Evolutionary conservation across 2,329 filamentous ascomycete genomes (phyloP).

Genomic region (Chaetomiaceae sp.): DNA sequence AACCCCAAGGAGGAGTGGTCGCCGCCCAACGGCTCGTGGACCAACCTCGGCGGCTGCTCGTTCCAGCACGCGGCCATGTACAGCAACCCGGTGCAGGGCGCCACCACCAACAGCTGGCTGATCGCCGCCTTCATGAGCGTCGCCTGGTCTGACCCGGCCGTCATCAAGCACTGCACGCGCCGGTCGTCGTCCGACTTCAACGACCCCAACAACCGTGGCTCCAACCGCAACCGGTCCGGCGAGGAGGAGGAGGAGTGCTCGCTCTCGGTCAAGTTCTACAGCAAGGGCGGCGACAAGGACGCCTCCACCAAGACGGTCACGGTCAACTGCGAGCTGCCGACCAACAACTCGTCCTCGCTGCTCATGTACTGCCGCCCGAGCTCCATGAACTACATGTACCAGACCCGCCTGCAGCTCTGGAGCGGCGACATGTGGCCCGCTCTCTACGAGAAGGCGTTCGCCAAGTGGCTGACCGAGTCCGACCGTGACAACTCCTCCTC

Average conservation of each 20-base stretch:
- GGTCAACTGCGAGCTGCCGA: slow-evolving; percentile 41
- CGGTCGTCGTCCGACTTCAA: slow-evolving; percentile 23
- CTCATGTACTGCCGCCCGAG: slow-evolving; percentile 40
- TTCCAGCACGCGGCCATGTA: slow-evolving; percentile 31
- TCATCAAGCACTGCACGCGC: slow-evolving; percentile 32
- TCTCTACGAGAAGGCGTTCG: slow-evolving; percentile 46
- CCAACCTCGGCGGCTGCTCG: slow-evolving; percentile 30
- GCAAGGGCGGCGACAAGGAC: slow-evolving; percentile 41
- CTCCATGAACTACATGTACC: slow-evolving; percentile 22
- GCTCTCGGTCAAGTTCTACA: slow-evolving; percentile 37
- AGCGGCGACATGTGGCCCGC: slow-evolving; percentile 41
- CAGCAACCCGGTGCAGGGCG: slow-evolving; percentile 42
- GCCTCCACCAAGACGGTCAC: slow-evolving; percentile 29
- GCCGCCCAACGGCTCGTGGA: slow-evolving; percentile 40
- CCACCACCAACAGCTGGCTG: slow-evolving; percentile 40
- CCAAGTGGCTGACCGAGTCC: slow-evolving; percentile 38
- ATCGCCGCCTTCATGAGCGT: slow-evolving; percentile 43
- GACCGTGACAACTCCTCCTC: slow-evolving; percentile 18
- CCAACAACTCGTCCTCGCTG: slow-evolving; percentile 42
- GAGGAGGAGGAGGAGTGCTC: neutral
- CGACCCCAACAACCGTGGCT: too few relatives aligned
- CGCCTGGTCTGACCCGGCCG: slow-evolving; percentile 40
- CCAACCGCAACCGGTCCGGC: too few relatives aligned
- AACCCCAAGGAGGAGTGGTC: slow-evolving; percentile 32
- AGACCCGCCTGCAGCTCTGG: slow-evolving; percentile 16